Evolutionary conservation across 176 grass and related monocot species (phyloP).

Genomic region (Ensete ventricosum): DNA sequence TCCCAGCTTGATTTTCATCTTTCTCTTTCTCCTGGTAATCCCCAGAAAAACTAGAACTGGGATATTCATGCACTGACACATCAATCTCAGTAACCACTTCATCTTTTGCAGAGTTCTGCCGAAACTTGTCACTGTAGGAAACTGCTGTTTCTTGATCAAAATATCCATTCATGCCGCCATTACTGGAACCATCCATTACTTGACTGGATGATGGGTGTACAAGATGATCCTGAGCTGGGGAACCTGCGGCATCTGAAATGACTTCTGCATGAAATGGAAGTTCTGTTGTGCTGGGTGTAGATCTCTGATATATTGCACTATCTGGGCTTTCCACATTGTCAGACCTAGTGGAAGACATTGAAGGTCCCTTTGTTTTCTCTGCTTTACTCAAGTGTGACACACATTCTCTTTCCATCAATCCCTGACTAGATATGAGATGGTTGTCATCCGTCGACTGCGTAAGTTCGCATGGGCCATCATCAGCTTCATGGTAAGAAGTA

Average conservation of each 20-base stretch:
- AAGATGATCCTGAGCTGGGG: conserved; percentile 39
- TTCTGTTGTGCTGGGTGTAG: conserved; percentile 20
- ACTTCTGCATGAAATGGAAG: conserved; percentile 18
- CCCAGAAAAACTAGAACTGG: conserved; percentile 58
- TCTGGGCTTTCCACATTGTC: conserved; percentile 39
- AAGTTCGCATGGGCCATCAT: conserved; percentile 33
- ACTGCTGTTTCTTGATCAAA: conserved; percentile 15
- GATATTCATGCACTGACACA: conserved; percentile 45
- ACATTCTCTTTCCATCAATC: conserved; percentile 30
- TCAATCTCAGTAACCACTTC: conserved; percentile 37
- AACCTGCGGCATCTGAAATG: conserved; percentile 18
- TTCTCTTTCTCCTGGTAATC: conserved; percentile 46
- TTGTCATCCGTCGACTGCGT: conserved; percentile 39
- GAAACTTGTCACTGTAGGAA: conserved; percentile 10
- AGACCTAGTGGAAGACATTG: conserved; percentile 29
- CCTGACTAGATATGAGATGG: conserved; percentile 25
- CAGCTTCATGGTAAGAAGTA: conserved; percentile 32
- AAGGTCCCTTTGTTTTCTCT: conserved; percentile 26
- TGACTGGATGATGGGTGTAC: conserved; percentile 35
- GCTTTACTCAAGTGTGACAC: conserved; percentile 33
- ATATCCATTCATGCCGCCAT: conserved; percentile 4
- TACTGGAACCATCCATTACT: conserved; percentile 21
- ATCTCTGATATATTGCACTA: conserved; percentile 44
- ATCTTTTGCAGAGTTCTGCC: conserved; percentile 27
- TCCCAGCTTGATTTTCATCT: conserved; percentile 56